Conservation (phyloP, 1,284 basidiomycete species). For the Ganoderma lucidum region DNA sequence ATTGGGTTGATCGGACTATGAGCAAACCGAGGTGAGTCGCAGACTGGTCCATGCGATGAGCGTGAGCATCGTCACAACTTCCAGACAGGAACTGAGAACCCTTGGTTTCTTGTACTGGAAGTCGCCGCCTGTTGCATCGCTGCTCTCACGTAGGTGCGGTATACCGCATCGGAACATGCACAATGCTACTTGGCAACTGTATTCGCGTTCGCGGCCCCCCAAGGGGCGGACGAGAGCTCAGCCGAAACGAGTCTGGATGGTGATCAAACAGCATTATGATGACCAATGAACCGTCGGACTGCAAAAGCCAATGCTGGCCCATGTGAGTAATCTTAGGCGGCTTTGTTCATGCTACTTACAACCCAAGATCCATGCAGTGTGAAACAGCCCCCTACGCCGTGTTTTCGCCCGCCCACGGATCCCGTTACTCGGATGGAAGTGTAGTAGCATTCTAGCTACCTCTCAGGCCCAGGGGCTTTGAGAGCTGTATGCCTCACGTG, state of each 20-base stretch:
- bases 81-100: neutral
- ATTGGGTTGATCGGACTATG: neutral
- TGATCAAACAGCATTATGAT: neutral
- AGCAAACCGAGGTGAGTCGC: neutral
- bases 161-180: neutral
- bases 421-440: neutral
- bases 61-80: neutral
- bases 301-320: neutral
- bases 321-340: neutral
- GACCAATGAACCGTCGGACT: neutral
- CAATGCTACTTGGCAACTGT: neutral
- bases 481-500: neutral
- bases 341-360: neutral
- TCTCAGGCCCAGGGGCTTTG: neutral
- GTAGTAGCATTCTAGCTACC: neutral
- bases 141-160: neutral
- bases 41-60: neutral
- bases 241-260: neutral
- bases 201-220: neutral
- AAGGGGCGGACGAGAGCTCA: neutral
- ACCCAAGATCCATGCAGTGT: neutral
- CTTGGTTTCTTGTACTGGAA: neutral
- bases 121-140: neutral
- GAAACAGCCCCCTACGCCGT: neutral
- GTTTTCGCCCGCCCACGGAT: neutral